Evolutionary conservation across 164 flowering plant genomes (phyloP), one percentile per base, ranked within the genome.

Genomic region (grape (Vitis vinifera)): DNA sequence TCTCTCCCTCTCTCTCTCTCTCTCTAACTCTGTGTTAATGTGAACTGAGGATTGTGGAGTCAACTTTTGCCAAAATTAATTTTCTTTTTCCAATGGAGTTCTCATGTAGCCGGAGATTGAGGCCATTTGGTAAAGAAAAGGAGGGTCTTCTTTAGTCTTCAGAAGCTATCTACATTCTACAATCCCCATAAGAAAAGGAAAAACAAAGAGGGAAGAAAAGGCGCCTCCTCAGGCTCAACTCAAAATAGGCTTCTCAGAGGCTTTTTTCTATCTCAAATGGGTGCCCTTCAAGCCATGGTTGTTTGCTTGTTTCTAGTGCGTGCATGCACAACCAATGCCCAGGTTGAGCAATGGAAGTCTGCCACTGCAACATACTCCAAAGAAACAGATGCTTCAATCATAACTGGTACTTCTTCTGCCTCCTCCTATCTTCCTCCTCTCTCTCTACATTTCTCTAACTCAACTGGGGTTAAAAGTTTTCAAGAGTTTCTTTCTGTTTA

Each of bases 361-460:
- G 97, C 86, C 12, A 85, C 92, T 56, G 94, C 94, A 37, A 91
- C 97, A 37, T 85, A 70, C 79, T 68, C 88, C 80, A 87, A 76
- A 68, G 90, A 88, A 51, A 68, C 83, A 59, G 78, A 89, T 71
- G 86, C 79, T 30, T 83, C 94, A 8, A 81, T 88, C 68, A 75
- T 77, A 55, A 81, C 75, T 44, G 91, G 93, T 88, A 78, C 30
- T 51, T 15, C 47, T 47, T 72, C 55, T 67, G 68, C 69, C 76
- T 29, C 16, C 67, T 55, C 58, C 16, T 14, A 14, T 62, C 3
- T 44, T 44, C 1, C 27, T 23, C 27, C 27, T 23, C 27, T 23
- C 27, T 23, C 3, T 59, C 9, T 2, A 8, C 53, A 4, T 15
- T 10, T 48, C 14, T 17, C 27, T 7, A 11, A 16, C 2, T 19